Percentiles rank a stretch among this genome's conserved stretches.
These are phyloP conservation scores for Aspergillus melleus DNA, from an alignment of 2,329 filamentous ascomycete species.

Conservation along the genomic window DNA sequence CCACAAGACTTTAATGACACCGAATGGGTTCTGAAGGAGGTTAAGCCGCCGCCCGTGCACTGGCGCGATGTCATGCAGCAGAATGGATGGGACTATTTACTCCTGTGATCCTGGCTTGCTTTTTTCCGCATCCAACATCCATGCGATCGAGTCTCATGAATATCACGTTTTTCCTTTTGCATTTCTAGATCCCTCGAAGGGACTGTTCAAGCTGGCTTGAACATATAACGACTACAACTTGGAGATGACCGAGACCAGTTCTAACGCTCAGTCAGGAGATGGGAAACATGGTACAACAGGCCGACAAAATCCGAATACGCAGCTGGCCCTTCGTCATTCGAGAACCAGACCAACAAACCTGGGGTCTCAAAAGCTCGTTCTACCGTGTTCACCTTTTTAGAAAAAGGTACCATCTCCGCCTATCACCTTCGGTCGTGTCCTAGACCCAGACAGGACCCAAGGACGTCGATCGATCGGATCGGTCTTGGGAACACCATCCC, in stretches of 20 bases:
- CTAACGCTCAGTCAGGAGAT: not conserved
- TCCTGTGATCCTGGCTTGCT: conserved; percentile 62
- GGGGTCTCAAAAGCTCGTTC: not conserved
- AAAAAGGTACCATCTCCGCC: not conserved
- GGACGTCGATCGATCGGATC: not conserved
- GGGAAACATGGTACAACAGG: not conserved
- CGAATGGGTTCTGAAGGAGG: conserved; percentile 18
- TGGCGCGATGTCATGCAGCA: conserved; percentile 93
- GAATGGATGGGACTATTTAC: conserved; percentile 88
- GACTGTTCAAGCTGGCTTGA: conserved; percentile 22
- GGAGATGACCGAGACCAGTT: not conserved
- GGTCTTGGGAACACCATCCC: not conserved
- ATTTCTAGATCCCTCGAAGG: conserved; percentile 19
- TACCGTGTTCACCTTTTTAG: not conserved
- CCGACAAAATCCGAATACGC: not conserved
- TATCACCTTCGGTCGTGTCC: not conserved
- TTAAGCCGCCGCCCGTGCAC: conserved; percentile 67
- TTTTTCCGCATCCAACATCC: conserved; percentile 2
- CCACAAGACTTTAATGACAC: conserved; percentile 2
- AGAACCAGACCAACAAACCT: not conserved
- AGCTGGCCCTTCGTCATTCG: not conserved
- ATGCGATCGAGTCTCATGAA: conserved; percentile 18
- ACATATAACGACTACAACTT: not conserved
- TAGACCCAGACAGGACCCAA: too few relatives aligned
- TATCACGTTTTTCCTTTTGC: not conserved